Percentiles rank a stretch among this genome's conserved stretches.
Evolutionary conservation across 1,139 yeast genomes (phyloP).

Genomic region (Candida dubliniensis): DNA sequence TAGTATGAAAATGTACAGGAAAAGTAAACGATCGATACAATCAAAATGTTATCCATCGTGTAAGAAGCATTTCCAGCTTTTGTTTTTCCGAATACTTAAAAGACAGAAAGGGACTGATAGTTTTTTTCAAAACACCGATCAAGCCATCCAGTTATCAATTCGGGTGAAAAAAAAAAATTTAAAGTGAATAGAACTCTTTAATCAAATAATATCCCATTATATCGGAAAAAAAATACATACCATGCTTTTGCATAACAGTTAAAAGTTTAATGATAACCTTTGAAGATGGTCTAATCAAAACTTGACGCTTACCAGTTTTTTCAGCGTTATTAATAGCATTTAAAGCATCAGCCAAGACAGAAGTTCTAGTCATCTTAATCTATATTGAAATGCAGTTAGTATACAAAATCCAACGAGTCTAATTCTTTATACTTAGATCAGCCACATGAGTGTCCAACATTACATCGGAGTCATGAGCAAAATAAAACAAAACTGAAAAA

Average conservation of each 20-base stretch:
- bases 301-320: slow-evolving; percentile 99
- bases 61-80: slow-evolving; percentile 70
- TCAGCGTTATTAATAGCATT: slow-evolving; percentile 99
- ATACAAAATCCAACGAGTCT: slow-evolving; percentile 10
- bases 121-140: slow-evolving; percentile 53
- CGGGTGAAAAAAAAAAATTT: slow-evolving; percentile 41
- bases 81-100: slow-evolving; percentile 92
- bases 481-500: not conserved
- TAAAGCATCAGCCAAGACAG: slow-evolving; percentile 98
- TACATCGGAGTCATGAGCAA: slow-evolving; percentile 37
- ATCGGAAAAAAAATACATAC: slow-evolving; percentile 11
- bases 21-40: slow-evolving; percentile 64
- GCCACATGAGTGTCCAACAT: slow-evolving; percentile 42
- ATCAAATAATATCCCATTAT: too few relatives aligned
- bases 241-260: slow-evolving; percentile 95
- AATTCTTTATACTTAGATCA: slow-evolving; percentile 5
- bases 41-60: slow-evolving; percentile 47
- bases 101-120: slow-evolving; percentile 88
- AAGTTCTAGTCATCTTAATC: slow-evolving; percentile 87
- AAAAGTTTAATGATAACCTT: slow-evolving; percentile 96
- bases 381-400: slow-evolving; percentile 8
- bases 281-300: slow-evolving; percentile 96
- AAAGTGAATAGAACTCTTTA: not conserved
- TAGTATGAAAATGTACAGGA: slow-evolving; percentile 54
- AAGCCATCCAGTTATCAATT: slow-evolving; percentile 97